Evolutionary conservation across 164 flowering plant species (phyloP).

Genomic region (Kalanchoe fedtschenkoi): DNA sequence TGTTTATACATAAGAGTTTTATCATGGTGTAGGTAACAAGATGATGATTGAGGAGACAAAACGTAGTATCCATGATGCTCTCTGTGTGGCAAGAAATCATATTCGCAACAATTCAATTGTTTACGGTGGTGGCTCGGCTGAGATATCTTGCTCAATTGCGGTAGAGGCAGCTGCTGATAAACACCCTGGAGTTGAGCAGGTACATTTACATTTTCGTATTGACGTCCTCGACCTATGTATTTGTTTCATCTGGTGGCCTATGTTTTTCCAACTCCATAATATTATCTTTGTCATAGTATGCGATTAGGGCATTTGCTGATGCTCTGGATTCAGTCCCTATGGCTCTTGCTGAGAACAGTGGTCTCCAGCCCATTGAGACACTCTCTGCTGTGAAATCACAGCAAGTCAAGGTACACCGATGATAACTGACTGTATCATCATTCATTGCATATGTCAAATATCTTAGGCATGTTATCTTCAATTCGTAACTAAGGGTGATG

Average conservation of each 20-base stretch:
- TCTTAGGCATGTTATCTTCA: no score
- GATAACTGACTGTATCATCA: background rate
- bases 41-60: constrained; percentile 99
- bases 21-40: constrained; percentile 67
- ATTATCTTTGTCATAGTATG: constrained; percentile 15
- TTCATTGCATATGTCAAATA: no score
- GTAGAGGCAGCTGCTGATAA: constrained; percentile 95
- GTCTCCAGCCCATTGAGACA: constrained; percentile 94
- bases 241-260: background rate
- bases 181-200: constrained; percentile 97
- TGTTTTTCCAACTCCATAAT: background rate
- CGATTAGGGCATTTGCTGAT: constrained; percentile 92
- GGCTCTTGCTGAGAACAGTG: constrained; percentile 99
- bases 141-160: constrained; percentile 90
- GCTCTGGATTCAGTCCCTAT: constrained; percentile 90
- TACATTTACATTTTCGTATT: constrained; percentile 7
- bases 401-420: constrained; percentile 69
- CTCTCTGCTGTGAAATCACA: constrained; percentile 88
- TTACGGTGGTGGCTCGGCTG: constrained; percentile 98
- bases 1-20: background rate
- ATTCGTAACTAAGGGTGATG: background rate
- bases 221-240: background rate
- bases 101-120: constrained; percentile 92
- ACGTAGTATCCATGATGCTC: constrained; percentile 92
- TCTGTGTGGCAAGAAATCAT: constrained; percentile 91